Base-by-base conservation (phyloP, 2,329 filamentous ascomycete species). In the Scleromitrula shiraiana region DNA sequence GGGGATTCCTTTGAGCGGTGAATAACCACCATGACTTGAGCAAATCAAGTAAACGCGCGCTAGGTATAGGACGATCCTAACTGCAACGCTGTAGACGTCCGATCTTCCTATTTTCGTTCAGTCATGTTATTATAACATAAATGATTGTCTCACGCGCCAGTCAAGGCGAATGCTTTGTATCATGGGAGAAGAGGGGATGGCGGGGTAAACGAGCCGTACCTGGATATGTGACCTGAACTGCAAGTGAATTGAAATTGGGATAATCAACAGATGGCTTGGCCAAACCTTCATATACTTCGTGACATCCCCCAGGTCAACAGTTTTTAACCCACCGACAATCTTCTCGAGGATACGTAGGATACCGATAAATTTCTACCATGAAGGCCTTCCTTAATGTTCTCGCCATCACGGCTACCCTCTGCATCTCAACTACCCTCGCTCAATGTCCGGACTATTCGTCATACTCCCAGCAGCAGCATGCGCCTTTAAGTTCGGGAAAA, bases 401-500 rank as follows among this genome's bases (percentile, higher is more conserved):
- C 36, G 19, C 36, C 15, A n/a, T 33, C 15, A n/a, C 20, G 19
- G 14, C 20, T 33, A 7, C 35, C 7, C 26, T 36, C 23, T 14
- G 42, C 12, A 9, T 36, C 9, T 17, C 27, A 12, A n/a, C 3
- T 20, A 29, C 22, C 5, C 38, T 33, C 9, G 59, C 57, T 33
- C 50, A 61, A 49, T 87, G 83, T 65, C 83, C 83, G 2, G 79
- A 85, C 62, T 87, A 85, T 63, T 71, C 72, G 15, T 63, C 68
- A 39, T 85, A 83, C 64, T 72, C 82, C 1, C 71, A 69, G 53
- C 63, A 72, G 48, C 67, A 65, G 5, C 85, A 91, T 63, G 69
- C 74, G 29, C 91, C 91, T 1, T 80, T 82, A 59, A 94, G 87
- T 55, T 68, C 76, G n/a, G 90, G 91, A 10, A 80, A 78, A 7